Evolutionary conservation across 1,139 yeast species (phyloP).

Genomic region (Candida sanyaensis): DNA sequence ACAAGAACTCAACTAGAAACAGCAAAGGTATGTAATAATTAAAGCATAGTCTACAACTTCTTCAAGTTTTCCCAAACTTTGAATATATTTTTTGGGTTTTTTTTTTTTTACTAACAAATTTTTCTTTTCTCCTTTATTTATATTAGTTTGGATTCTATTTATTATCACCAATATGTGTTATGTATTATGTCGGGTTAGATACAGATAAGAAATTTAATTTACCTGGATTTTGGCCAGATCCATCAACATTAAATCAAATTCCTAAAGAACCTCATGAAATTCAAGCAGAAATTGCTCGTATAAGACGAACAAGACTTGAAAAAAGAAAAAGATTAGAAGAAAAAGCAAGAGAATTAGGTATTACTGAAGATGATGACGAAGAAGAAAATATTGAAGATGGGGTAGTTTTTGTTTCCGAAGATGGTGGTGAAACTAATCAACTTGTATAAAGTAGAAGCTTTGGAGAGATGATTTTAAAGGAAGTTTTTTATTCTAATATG

Average conservation of each 20-base stretch:
- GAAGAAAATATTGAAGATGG: not conserved
- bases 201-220: slow-evolving; percentile 86
- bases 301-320: slow-evolving; percentile 72
- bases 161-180: slow-evolving; percentile 80
- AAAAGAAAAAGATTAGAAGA: slow-evolving; percentile 75
- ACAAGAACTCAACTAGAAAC: slow-evolving; percentile 69
- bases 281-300: slow-evolving; percentile 86
- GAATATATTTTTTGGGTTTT: no score
- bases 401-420: not conserved
- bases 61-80: not conserved
- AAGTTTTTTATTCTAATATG: no score
- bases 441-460: not conserved
- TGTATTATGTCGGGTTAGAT: slow-evolving; percentile 90
- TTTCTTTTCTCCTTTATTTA: not conserved
- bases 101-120: slow-evolving; percentile 20
- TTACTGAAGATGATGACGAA: slow-evolving; percentile 36
- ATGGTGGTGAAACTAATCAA: not conserved
- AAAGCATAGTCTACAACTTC: not conserved
- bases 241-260: slow-evolving; percentile 82
- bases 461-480: no score
- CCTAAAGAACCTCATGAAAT: slow-evolving; percentile 94
- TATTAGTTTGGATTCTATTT: slow-evolving; percentile 78
- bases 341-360: slow-evolving; percentile 67
- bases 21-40: slow-evolving; percentile 50
- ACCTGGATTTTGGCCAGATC: slow-evolving; percentile 98